Evolutionary conservation across 345 rosid genomes (phyloP).

Genomic region (Moricandia arvensis): DNA sequence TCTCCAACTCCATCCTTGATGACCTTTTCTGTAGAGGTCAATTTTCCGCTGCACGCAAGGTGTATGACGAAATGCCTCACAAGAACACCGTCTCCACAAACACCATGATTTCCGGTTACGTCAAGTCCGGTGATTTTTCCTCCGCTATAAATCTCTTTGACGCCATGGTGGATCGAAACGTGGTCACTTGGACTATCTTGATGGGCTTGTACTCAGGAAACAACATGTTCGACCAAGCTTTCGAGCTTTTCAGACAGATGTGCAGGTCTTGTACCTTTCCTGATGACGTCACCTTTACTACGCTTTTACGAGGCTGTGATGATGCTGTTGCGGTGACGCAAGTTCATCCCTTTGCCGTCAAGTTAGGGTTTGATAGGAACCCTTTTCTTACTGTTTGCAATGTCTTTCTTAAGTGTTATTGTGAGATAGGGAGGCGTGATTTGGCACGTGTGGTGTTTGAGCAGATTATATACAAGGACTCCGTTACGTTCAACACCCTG

Average conservation of each 20-base stretch:
- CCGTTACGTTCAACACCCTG: constrained; percentile 71
- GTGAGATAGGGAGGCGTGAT: constrained; percentile 49
- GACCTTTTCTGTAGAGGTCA: constrained; percentile 41
- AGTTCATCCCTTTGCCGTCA: constrained; percentile 54
- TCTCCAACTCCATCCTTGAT: constrained; percentile 53
- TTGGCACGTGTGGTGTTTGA: constrained; percentile 49
- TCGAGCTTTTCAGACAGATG: constrained; percentile 60
- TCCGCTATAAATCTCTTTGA: constrained; percentile 59
- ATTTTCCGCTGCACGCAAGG: constrained; percentile 52
- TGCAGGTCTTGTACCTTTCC: constrained; percentile 42
- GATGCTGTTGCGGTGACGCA: constrained; percentile 47
- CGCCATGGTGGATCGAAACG: constrained; percentile 49
- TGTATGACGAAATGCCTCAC: constrained; percentile 76
- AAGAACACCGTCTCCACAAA: constrained; percentile 64
- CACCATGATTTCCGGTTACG: constrained; percentile 64
- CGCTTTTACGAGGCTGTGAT: constrained; percentile 63
- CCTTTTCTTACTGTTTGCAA: constrained; percentile 52
- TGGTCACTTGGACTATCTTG: constrained; percentile 79
- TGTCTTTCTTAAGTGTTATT: constrained; percentile 71
- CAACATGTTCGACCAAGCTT: constrained; percentile 50
- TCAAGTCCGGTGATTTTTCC: constrained; percentile 50
- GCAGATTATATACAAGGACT: constrained; percentile 56
- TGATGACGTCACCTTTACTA: constrained; percentile 70
- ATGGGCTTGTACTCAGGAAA: constrained; percentile 60
- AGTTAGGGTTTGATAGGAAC: constrained; percentile 45